These are phyloP conservation scores for Starmera amethionina DNA, from an alignment of 805 yeast species.

Conservation along the genomic window DNA sequence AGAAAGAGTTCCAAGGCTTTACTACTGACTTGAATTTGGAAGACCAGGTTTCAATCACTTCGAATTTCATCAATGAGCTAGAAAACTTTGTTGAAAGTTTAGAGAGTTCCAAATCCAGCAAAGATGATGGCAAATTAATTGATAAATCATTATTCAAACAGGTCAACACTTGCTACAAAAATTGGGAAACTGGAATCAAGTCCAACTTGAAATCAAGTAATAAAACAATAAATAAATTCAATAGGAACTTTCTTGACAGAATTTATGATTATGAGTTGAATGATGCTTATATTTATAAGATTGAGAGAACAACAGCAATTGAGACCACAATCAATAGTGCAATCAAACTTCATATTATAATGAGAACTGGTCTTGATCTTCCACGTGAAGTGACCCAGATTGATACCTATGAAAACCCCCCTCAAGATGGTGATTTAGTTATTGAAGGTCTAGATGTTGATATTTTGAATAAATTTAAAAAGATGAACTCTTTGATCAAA, in stretches of 20 bases:
- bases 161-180: slow-evolving; percentile 2
- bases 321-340: slow-evolving; percentile 27
- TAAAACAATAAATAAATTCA: slow-evolving; percentile 18
- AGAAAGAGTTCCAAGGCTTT: too few species aligned
- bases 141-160: too few species aligned
- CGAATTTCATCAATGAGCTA: too few species aligned
- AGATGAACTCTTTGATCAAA: slow-evolving; percentile 32
- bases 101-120: too few species aligned
- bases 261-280: slow-evolving; percentile 23
- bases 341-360: slow-evolving; percentile 31
- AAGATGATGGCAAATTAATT: too few species aligned
- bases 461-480: slow-evolving; percentile 26
- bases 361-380: slow-evolving; percentile 27
- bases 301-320: slow-evolving; percentile 14
- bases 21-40: too few species aligned
- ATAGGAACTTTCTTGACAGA: slow-evolving; percentile 18
- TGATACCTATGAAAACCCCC: too few species aligned
- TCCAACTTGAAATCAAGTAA: slow-evolving; percentile 19
- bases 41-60: too few species aligned
- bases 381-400: too few species aligned
- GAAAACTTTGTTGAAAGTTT: too few species aligned
- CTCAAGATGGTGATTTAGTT: slow-evolving; percentile 11
- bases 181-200: slow-evolving; percentile 21
- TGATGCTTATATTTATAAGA: slow-evolving; percentile 23
- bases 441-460: slow-evolving; percentile 19